Evolutionary conservation across 2,329 filamentous ascomycete genomes (phyloP).

Genomic region (Juglanconis sp.): DNA sequence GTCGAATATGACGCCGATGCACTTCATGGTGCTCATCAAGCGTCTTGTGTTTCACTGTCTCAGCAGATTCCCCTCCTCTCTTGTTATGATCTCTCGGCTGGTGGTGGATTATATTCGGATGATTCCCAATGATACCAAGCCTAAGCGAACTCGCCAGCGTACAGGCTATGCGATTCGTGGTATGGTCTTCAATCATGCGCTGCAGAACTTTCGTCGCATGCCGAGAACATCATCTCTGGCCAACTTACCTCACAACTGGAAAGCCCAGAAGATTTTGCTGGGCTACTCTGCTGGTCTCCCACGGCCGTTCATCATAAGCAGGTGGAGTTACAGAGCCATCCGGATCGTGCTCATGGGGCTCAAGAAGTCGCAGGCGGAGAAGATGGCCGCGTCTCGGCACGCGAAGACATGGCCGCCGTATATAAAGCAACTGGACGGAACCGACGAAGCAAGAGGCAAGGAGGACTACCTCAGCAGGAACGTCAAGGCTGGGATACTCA

Average conservation of each 20-base stretch:
- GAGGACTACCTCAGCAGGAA: slow-evolving; percentile 54
- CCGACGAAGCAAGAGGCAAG: slow-evolving; percentile 51
- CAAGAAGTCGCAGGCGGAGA: slow-evolving; percentile 50
- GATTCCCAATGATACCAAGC: neutral
- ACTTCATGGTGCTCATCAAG: slow-evolving; percentile 23
- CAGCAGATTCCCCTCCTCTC: slow-evolving; percentile 28
- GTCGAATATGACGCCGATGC: slow-evolving; percentile 23
- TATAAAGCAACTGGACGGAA: slow-evolving; percentile 53
- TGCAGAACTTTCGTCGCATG: slow-evolving; percentile 35
- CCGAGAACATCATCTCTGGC: slow-evolving; percentile 28
- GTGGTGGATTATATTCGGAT: slow-evolving; percentile 25
- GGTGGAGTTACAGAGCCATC: slow-evolving; percentile 52
- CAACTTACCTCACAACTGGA: slow-evolving; percentile 51
- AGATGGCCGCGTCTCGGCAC: slow-evolving; percentile 44
- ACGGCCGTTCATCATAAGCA: slow-evolving; percentile 49
- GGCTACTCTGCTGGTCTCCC: slow-evolving; percentile 46
- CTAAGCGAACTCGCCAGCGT: slow-evolving; percentile 13
- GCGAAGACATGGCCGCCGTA: slow-evolving; percentile 60
- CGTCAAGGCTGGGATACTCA: slow-evolving; percentile 49
- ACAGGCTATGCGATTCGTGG: slow-evolving; percentile 29
- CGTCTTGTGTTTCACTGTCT: slow-evolving; percentile 28
- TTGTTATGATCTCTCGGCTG: slow-evolving; percentile 27
- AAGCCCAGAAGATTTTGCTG: slow-evolving; percentile 53
- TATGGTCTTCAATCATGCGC: slow-evolving; percentile 37
- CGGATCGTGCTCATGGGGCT: slow-evolving; percentile 50